Evolutionary conservation across 495 filamentous ascomycete genomes (phyloP), one percentile per base, ranked within the genome.

Genomic region (Penicillium nucicola): DNA sequence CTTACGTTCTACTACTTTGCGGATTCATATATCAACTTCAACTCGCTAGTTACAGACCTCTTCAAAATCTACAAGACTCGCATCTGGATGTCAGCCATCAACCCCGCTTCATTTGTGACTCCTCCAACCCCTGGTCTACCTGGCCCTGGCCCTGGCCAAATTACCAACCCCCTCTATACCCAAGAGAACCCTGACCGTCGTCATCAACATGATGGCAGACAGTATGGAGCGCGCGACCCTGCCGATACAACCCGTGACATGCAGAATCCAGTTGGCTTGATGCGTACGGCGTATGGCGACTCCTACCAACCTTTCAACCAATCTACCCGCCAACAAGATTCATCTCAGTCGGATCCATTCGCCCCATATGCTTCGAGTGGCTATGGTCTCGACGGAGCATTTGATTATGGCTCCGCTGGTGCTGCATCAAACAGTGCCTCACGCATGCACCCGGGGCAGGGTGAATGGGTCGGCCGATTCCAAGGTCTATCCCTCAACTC

Each of bases 51-150:
- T 50, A 96, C 90, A 0, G 95, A 97, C 67, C 79, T 98, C 18
- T 98, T 97, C 79, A 97, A 97, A 64, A 91, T 96, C 50, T 98
- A 96, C 76, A 98, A 98, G 75, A 96, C 92, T 15, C 83, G 93
- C 45, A 97, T 98, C 64, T 98, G 93, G 93, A 96, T 98, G 91
- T 96, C 91, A 5, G 92, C 93, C 7, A 95, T 98, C 72, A 98
- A 98, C 62, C 95, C 93, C 3, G 93, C 93, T 6, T 96, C 92
- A 2, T 97, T 97, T 66, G 89, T 90, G n/a, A 92, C 89, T 44
- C 69, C 71, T 3, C 88, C 89, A 4, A 76, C 81, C 20, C 73
- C 86, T 40, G 84, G 87, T 23, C 69, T 92, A 28, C 84, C 85
- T 60, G 58, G 64, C 13, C 52, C 69, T 4, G 47, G 58, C 12